phyloP scores from a whole-genome alignment of 805 yeast genomes.

The Metschnikowia borealis region DNA sequence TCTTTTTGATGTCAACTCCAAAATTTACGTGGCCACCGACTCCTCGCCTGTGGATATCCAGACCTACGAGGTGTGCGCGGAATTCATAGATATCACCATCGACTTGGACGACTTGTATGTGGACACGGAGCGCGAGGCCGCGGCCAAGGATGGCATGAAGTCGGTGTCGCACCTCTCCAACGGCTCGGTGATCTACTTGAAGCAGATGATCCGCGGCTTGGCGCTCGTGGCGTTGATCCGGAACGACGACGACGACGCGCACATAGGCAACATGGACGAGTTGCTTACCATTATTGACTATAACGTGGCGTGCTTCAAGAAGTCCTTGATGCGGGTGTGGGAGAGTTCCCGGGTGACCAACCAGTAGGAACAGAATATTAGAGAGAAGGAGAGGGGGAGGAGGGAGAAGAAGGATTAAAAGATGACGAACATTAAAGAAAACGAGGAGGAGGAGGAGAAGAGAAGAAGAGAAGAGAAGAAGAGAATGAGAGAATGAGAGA shows the following conservation, averaged over 20 bases:
- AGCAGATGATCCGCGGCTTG: slow-evolving; percentile 89
- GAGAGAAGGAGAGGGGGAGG: too few species aligned
- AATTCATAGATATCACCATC: slow-evolving; percentile 89
- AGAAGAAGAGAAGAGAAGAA: too few species aligned
- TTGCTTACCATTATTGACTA: slow-evolving; percentile 74
- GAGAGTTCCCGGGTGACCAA: slow-evolving; percentile 34
- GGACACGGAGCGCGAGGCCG: slow-evolving; percentile 16
- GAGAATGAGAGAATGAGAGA: too few species aligned
- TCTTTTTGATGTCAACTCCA: slow-evolving; percentile 85
- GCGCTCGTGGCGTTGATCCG: slow-evolving; percentile 87
- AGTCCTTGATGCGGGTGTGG: slow-evolving; percentile 72
- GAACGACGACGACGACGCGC: slow-evolving; percentile 43
- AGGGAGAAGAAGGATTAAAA: too few species aligned
- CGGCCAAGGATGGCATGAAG: slow-evolving; percentile 40
- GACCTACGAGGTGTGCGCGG: slow-evolving; percentile 95
- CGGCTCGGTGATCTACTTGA: slow-evolving; percentile 78
- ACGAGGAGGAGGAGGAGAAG: too few species aligned
- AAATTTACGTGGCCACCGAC: slow-evolving; percentile 93
- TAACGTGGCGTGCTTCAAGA: slow-evolving; percentile 77
- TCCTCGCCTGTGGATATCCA: slow-evolving; percentile 93
- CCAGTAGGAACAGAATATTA: too few species aligned
- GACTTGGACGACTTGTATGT: slow-evolving; percentile 74
- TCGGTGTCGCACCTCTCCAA: slow-evolving; percentile 75
- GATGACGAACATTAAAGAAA: too few species aligned
- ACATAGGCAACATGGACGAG: slow-evolving; percentile 26